A percentile compares a stretch with the other conserved stretches of the same genome.
Evolutionary conservation across 148 eudicot genomes (phyloP).

Genomic region (Rhododendron kiyosumense): DNA sequence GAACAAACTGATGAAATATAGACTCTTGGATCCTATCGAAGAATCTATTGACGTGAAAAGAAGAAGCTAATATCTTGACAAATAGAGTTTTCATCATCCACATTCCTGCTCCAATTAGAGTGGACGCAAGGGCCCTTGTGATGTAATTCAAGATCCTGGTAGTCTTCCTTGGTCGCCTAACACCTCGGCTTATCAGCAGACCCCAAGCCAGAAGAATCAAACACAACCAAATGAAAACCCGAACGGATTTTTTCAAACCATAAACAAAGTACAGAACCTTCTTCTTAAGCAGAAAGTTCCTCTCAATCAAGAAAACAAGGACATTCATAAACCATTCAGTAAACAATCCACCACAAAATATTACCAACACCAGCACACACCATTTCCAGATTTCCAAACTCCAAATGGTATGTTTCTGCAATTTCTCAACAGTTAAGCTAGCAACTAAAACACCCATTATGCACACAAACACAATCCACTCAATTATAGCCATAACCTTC

Average conservation of each 20-base stretch:
- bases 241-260: constrained; percentile 60
- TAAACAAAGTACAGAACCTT: constrained; percentile 76
- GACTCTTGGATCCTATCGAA: constrained; percentile 88
- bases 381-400: constrained; percentile 72
- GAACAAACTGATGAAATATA: constrained; percentile 73
- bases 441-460: constrained; percentile 36
- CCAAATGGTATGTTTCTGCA: constrained; percentile 33
- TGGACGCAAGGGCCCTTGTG: constrained; percentile 63
- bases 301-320: constrained; percentile 56
- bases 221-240: constrained; percentile 62
- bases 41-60: constrained; percentile 72
- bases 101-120: constrained; percentile 63
- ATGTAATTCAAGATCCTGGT: constrained; percentile 40
- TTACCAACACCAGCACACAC: constrained; percentile 57
- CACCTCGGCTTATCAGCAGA: constrained; percentile 56
- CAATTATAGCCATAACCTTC: constrained; percentile 31
- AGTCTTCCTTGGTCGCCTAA: constrained; percentile 33
- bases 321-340: constrained; percentile 46
- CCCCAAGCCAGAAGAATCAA: constrained; percentile 76
- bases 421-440: constrained; percentile 37
- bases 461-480: constrained; percentile 44
- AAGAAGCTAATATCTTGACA: constrained; percentile 57
- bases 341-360: constrained; percentile 58
- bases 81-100: constrained; percentile 73
- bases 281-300: constrained; percentile 59